Evolutionary conservation across 352 stramenopile genomes (phyloP).

Genomic region (Globisporangium nunn): DNA sequence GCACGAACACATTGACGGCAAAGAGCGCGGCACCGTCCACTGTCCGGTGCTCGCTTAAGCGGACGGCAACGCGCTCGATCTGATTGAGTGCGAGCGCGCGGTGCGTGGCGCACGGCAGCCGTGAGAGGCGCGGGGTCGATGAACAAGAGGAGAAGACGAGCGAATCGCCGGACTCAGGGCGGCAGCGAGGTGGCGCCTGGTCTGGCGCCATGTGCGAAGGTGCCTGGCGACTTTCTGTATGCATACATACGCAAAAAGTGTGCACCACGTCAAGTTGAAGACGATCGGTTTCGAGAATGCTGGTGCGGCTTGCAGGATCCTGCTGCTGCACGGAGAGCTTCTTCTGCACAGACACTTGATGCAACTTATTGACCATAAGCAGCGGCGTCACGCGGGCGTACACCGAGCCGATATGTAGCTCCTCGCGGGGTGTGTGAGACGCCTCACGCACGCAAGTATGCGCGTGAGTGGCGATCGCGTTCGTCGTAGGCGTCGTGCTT

Average conservation of each 20-base stretch:
- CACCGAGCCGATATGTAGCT: no score
- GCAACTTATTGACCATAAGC: no score
- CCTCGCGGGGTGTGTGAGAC: no score
- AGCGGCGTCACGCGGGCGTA: no score
- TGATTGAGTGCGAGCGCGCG: slow-evolving; percentile 51
- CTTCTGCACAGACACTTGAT: no score
- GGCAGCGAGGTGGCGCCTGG: not conserved
- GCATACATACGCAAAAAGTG: not conserved
- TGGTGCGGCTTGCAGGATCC: no score
- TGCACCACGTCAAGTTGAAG: no score
- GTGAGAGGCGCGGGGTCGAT: not conserved
- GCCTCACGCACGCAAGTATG: no score
- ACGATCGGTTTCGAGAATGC: no score
- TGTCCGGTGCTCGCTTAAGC: slow-evolving; percentile 19
- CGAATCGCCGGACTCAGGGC: not conserved
- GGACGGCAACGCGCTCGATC: slow-evolving; percentile 45
- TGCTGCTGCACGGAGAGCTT: no score
- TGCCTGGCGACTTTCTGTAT: not conserved
- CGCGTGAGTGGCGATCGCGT: no score
- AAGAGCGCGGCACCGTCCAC: slow-evolving; percentile 41
- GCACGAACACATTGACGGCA: slow-evolving; percentile 40
- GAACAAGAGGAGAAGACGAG: not conserved
- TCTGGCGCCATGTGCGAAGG: not conserved
- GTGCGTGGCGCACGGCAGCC: slow-evolving; percentile 36
- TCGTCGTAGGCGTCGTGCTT: no score